Evolutionary conservation across 108 stramenopile genomes (phyloP).

Genomic region (Cyclotella atomus): DNA sequence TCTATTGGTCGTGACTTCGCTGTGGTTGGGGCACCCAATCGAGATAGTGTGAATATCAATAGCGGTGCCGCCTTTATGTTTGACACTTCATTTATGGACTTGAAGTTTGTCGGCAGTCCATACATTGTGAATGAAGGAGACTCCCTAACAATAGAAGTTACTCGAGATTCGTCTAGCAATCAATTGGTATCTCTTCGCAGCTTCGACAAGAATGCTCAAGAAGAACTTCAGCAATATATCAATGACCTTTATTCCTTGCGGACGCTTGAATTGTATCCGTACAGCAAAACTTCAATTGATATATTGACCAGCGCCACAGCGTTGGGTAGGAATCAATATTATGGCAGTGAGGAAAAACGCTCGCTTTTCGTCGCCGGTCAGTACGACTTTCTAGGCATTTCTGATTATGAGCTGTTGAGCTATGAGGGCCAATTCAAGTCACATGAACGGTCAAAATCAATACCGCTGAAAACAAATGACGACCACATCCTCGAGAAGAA

Average conservation of each 20-base stretch:
- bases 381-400: constrained; percentile 68
- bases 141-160: constrained; percentile 22
- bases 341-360: constrained; percentile 52
- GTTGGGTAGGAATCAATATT: constrained; percentile 50
- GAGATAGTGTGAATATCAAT: constrained; percentile 63
- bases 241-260: constrained; percentile 45
- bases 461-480: constrained; percentile 45
- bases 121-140: constrained; percentile 65
- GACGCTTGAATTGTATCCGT: constrained; percentile 9
- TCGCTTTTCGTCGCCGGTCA: constrained; percentile 58
- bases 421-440: constrained; percentile 25
- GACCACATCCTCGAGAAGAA: constrained; percentile 69
- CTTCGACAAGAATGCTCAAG: constrained; percentile 54
- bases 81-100: constrained; percentile 55
- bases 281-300: constrained; percentile 36
- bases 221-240: constrained; percentile 36
- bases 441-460: constrained; percentile 33
- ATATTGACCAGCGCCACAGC: constrained; percentile 41
- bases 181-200: constrained; percentile 45
- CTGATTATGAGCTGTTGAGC: constrained; percentile 62
- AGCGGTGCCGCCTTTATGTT: constrained; percentile 68
- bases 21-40: constrained; percentile 74
- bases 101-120: constrained; percentile 40
- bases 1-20: constrained; percentile 48
- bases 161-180: constrained; percentile 5